Evolutionary conservation across 2,329 filamentous ascomycete species (phyloP), one percentile per base, ranked within the genome.

Genomic region (Arthrobotrys musiformis): DNA sequence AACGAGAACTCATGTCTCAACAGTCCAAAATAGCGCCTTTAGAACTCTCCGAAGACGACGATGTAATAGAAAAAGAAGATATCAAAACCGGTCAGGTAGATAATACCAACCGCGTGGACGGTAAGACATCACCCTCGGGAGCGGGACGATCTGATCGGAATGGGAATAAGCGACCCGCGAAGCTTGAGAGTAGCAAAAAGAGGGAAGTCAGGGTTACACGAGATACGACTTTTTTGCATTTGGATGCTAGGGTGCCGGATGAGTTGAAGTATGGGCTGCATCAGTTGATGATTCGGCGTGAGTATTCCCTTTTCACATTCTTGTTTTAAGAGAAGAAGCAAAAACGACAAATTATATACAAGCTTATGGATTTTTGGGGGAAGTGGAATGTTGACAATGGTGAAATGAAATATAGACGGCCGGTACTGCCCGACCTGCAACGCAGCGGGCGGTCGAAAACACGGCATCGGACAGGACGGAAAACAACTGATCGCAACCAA

Each of bases 261-360:
- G 83, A 84, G 66, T 83, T 86, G 15, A 88, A 88, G 81, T 88
- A 87, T 67, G 83, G 85, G 5, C 82, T 89, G 5, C 88, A 89
- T 79, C 86, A 88, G 77, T 82, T 89, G 2, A 86, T 89, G 72
- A 87, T 89, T 42, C 83, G 81, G 44, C 86, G 74, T 78, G 58
- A 78, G 74, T 73, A 50, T 33, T 13, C 33, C 8, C 62, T 42
- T 52, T 50, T 50, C 19, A 19, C n/a, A 48, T 48, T 4, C n/a
- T 19, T 19, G 40, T 11, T 44, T 6, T 9, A 1, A 48, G 15
- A 48, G 22, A 46, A 35, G 5, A 11, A 11, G 30, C 5, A 11
- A 35, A 35, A 35, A 35, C 11, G 11, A 11, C 5, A 35, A 11
- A 35, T 5, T 35, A 6, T 35, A 35, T 35, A 35, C 11, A 35